phyloP scores from a whole-genome alignment of 1,139 yeast genomes.

The Saccharomyces hybrid region DNA sequence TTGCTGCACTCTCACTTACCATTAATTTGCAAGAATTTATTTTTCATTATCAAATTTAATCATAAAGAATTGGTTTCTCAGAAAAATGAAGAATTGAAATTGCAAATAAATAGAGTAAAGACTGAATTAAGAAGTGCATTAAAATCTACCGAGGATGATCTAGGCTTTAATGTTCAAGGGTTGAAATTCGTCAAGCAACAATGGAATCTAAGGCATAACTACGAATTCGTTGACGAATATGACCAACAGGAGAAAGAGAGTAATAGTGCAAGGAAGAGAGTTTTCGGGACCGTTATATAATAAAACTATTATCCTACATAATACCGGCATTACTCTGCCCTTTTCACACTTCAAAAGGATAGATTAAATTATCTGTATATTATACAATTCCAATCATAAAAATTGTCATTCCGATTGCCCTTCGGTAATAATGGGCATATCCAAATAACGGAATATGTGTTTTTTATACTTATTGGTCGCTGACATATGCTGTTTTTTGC shows the following conservation, averaged over 20 bases:
- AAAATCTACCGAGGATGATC: conserved; percentile 43
- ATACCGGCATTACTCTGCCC: not conserved
- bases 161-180: conserved; percentile 89
- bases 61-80: conserved; percentile 68
- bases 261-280: conserved; percentile 59
- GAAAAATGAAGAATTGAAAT: conserved; percentile 53
- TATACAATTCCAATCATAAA: not conserved
- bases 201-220: conserved; percentile 71
- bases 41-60: conserved; percentile 64
- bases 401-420: not conserved
- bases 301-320: not conserved
- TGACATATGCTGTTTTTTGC: not conserved
- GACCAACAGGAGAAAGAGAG: conserved; percentile 52
- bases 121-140: conserved; percentile 50
- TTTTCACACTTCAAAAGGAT: not conserved
- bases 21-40: conserved; percentile 64
- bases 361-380: not conserved
- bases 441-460: not conserved
- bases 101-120: conserved; percentile 53
- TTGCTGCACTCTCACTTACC: conserved; percentile 46
- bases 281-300: conserved; percentile 38
- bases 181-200: conserved; percentile 63
- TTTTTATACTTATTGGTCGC: not conserved
- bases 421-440: not conserved
- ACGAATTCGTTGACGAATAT: conserved; percentile 65